Percentiles rank a stretch among this genome's conserved stretches.
Conservation (phyloP, 345 rosid genomes). For the Pistacia integerrima region DNA sequence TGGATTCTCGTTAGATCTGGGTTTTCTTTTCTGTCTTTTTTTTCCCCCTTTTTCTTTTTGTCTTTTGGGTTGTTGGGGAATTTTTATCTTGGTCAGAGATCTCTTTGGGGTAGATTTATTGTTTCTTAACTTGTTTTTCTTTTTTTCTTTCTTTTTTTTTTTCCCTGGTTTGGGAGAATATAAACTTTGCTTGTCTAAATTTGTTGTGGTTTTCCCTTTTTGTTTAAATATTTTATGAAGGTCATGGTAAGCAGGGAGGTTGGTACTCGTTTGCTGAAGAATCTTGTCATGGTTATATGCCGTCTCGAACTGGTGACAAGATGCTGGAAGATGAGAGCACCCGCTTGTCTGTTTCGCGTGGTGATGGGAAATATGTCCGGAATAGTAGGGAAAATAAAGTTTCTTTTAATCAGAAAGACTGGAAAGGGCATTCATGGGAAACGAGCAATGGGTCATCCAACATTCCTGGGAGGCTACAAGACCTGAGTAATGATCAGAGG, state of each 20-base stretch:
- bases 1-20: no score
- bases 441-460: slow-evolving; percentile 60
- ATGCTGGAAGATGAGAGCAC: slow-evolving; percentile 60
- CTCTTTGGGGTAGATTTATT: background rate
- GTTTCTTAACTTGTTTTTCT: background rate
- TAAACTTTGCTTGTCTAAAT: slow-evolving; percentile 30
- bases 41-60: background rate
- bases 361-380: slow-evolving; percentile 73
- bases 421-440: slow-evolving; percentile 74
- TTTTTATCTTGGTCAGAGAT: background rate
- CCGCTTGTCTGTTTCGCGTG: slow-evolving; percentile 52
- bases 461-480: slow-evolving; percentile 54
- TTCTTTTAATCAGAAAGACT: slow-evolving; percentile 68
- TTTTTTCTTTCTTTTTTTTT: background rate
- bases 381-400: slow-evolving; percentile 63
- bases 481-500: slow-evolving; percentile 52
- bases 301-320: slow-evolving; percentile 58
- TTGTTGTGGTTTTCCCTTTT: slow-evolving; percentile 22
- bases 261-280: slow-evolving; percentile 74
- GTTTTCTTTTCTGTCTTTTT: background rate
- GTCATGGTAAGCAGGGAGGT: slow-evolving; percentile 90
- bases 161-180: slow-evolving; percentile 2
- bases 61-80: background rate
- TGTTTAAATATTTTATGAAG: slow-evolving; percentile 54
- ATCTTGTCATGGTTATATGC: slow-evolving; percentile 57